phyloP scores from a whole-genome alignment of 495 filamentous ascomycete species.

The Penicillium simplicissimum region DNA sequence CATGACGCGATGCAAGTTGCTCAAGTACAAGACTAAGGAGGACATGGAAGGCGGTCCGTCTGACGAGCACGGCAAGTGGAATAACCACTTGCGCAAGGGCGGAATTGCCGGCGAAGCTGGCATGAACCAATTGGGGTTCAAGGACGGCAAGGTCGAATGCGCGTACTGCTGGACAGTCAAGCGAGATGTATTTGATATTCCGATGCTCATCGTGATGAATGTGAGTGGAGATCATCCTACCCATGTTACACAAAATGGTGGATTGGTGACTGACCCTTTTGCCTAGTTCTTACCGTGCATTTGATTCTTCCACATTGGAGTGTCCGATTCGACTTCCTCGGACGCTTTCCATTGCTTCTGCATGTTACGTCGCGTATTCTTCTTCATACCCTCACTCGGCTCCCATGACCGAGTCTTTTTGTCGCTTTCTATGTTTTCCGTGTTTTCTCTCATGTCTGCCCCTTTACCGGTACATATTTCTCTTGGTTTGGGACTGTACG shows the following conservation, averaged over 20 bases:
- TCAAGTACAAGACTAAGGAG: slow-evolving; percentile 85
- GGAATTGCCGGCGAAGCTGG: slow-evolving; percentile 74
- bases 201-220: slow-evolving; percentile 97
- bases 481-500: slow-evolving; percentile 30
- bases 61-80: slow-evolving; percentile 48
- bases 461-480: slow-evolving; percentile 26
- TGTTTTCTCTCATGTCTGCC: slow-evolving; percentile 12
- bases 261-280: slow-evolving; percentile 11
- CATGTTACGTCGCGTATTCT: slow-evolving; percentile 9
- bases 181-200: slow-evolving; percentile 96
- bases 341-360: slow-evolving; percentile 10
- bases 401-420: slow-evolving; percentile 9
- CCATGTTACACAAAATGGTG: neutral
- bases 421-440: neutral
- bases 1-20: slow-evolving; percentile 77
- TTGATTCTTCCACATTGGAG: slow-evolving; percentile 29
- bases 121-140: slow-evolving; percentile 71
- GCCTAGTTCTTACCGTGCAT: slow-evolving; percentile 49
- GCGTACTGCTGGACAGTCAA: slow-evolving; percentile 96
- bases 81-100: slow-evolving; percentile 48
- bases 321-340: neutral
- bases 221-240: slow-evolving; percentile 56
- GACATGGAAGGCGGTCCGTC: slow-evolving; percentile 49
- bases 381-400: slow-evolving; percentile 26
- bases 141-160: slow-evolving; percentile 91